phyloP scores from a whole-genome alignment of 176 grass and related monocot genomes.

The Lolium rigidum region DNA sequence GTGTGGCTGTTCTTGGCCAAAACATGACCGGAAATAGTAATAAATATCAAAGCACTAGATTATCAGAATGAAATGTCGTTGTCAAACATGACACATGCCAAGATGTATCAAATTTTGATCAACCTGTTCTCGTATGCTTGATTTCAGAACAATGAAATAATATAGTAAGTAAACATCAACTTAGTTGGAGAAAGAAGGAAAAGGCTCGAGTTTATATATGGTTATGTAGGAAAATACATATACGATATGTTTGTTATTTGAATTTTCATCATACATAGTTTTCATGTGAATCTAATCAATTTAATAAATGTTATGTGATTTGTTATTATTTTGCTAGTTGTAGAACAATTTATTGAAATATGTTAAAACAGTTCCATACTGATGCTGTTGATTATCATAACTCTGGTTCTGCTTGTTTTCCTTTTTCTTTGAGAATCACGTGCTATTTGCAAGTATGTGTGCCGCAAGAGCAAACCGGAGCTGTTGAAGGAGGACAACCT shows the following conservation, averaged over 20 bases:
- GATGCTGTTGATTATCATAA: background rate
- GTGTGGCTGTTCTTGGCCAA: background rate
- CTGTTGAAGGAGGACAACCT: constrained; percentile 52
- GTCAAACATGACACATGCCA: background rate
- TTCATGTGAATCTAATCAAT: background rate
- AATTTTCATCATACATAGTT: background rate
- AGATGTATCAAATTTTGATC: background rate
- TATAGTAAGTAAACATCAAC: background rate
- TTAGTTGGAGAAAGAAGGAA: background rate
- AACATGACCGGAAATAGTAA: background rate
- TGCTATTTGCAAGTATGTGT: constrained; percentile 61
- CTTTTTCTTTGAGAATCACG: constrained; percentile 46
- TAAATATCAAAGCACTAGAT: background rate
- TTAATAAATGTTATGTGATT: background rate
- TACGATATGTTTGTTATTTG: background rate
- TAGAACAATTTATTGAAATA: background rate
- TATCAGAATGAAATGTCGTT: background rate
- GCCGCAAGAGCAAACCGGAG: constrained; percentile 63
- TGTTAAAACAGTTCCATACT: background rate
- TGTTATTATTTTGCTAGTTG: constrained; percentile 14
- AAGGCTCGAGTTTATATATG: background rate
- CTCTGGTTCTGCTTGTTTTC: constrained; percentile 2
- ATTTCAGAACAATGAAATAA: background rate
- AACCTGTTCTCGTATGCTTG: constrained; percentile 21
- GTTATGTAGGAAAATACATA: background rate